Conservation (phyloP, 129 eudicot species). For the Ambrosia trifida region DNA sequence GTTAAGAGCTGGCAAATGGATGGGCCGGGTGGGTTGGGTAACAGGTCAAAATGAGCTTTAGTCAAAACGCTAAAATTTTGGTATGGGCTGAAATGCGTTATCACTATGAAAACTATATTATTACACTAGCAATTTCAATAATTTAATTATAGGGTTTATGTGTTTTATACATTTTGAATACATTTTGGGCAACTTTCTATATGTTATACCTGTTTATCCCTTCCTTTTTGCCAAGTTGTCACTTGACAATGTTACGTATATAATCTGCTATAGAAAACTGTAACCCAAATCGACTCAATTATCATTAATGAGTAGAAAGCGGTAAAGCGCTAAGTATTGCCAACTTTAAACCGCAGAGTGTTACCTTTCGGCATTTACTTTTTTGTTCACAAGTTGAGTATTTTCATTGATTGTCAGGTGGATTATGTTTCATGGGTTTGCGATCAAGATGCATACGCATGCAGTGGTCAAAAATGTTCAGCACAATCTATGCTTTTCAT, state of each 20-base stretch:
- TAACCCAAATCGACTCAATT: slow-evolving; percentile 7
- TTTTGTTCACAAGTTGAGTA: background rate
- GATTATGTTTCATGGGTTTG: slow-evolving; percentile 99
- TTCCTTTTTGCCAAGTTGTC: background rate
- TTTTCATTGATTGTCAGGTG: slow-evolving; percentile 50
- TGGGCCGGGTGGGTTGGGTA: background rate
- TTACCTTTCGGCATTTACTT: background rate
- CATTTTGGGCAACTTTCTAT: background rate
- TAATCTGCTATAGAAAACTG: background rate
- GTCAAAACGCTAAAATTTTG: background rate
- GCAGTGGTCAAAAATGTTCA: slow-evolving; percentile 98
- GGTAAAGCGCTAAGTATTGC: background rate
- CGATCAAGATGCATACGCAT: slow-evolving; percentile 99
- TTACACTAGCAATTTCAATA: background rate
- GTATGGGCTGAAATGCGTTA: background rate
- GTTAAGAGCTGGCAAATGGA: background rate
- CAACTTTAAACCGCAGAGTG: background rate
- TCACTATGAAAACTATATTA: too few relatives aligned
- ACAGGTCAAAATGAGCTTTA: background rate
- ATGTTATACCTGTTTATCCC: background rate
- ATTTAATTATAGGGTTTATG: background rate
- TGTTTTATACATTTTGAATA: background rate
- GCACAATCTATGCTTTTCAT: slow-evolving; percentile 91
- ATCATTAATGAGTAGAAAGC: background rate
- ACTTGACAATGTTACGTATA: background rate